Conservation (phyloP, 129 eudicot species). For the Tagetes erecta region DNA sequence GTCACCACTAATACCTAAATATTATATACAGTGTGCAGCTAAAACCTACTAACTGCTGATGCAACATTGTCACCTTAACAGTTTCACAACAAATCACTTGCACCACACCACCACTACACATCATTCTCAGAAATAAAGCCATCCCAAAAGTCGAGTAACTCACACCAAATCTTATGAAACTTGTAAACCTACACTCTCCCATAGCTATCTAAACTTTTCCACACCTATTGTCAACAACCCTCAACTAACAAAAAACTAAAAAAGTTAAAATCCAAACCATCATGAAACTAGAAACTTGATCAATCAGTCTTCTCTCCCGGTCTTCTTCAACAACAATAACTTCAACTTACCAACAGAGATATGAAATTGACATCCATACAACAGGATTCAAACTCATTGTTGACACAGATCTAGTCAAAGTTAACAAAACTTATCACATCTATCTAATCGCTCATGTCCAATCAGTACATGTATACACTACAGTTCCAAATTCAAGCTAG, state of each 20-base stretch:
- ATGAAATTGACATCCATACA: background rate
- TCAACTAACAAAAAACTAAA: background rate
- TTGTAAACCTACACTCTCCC: background rate
- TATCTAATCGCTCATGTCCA: background rate
- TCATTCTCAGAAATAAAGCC: background rate
- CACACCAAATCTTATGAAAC: slow-evolving; percentile 1
- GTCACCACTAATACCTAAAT: background rate
- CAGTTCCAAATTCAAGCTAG: background rate
- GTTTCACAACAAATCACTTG: background rate
- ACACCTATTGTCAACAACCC: slow-evolving; percentile 16
- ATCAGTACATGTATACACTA: background rate
- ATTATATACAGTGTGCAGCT: background rate
- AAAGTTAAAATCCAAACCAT: background rate
- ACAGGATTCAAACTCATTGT: slow-evolving; percentile 2
- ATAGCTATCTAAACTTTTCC: slow-evolving; percentile 9
- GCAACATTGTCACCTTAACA: background rate
- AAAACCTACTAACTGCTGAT: slow-evolving; percentile 1
- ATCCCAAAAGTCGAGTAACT: background rate
- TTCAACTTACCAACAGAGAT: slow-evolving; percentile 5
- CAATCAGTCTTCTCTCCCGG: background rate
- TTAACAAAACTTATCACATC: background rate
- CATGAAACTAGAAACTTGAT: background rate
- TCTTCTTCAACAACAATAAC: slow-evolving; percentile 14
- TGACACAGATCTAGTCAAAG: slow-evolving; percentile 20
- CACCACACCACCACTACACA: background rate